phyloP scores from a whole-genome alignment of 352 stramenopile species.

The Elongisporangium senticosum region DNA sequence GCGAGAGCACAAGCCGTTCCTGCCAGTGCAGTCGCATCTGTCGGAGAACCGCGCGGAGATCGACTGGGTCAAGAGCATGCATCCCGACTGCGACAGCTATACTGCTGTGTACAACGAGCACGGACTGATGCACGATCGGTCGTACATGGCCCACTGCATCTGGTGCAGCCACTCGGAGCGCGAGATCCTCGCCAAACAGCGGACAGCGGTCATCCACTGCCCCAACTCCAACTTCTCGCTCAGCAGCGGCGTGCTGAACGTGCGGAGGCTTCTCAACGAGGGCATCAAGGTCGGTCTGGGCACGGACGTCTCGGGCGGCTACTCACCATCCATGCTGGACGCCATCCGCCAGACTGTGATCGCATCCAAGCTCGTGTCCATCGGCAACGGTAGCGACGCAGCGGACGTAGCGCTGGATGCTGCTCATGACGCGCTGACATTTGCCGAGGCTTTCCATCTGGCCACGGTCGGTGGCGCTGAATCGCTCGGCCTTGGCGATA shows the following conservation, averaged over 20 bases:
- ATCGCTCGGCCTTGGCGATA: slow-evolving; percentile 67
- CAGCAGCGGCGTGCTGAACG: slow-evolving; percentile 80
- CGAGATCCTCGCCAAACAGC: slow-evolving; percentile 46
- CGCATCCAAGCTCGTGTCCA: slow-evolving; percentile 81
- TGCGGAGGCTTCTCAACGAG: slow-evolving; percentile 62
- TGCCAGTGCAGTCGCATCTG: slow-evolving; percentile 90
- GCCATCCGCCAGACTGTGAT: slow-evolving; percentile 87
- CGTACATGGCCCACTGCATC: slow-evolving; percentile 95
- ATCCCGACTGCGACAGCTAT: slow-evolving; percentile 80
- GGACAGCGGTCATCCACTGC: slow-evolving; percentile 90
- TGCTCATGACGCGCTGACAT: slow-evolving; percentile 35
- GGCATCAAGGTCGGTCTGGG: slow-evolving; percentile 90
- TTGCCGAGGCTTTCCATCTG: slow-evolving; percentile 86
- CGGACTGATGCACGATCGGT: slow-evolving; percentile 83
- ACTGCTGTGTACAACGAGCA: slow-evolving; percentile 76
- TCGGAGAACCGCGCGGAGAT: slow-evolving; percentile 89
- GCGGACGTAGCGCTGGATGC: slow-evolving; percentile 15
- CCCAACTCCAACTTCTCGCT: slow-evolving; percentile 95
- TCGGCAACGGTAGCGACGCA: slow-evolving; percentile 41
- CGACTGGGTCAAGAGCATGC: slow-evolving; percentile 74
- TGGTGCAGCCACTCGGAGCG: slow-evolving; percentile 79
- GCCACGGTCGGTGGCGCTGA: slow-evolving; percentile 86
- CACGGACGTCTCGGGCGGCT: slow-evolving; percentile 93
- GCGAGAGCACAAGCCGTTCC: slow-evolving; percentile 53
- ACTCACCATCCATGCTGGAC: slow-evolving; percentile 92